phyloP scores from a whole-genome alignment of 2,329 filamentous ascomycete genomes.

The Botrytis porri region DNA sequence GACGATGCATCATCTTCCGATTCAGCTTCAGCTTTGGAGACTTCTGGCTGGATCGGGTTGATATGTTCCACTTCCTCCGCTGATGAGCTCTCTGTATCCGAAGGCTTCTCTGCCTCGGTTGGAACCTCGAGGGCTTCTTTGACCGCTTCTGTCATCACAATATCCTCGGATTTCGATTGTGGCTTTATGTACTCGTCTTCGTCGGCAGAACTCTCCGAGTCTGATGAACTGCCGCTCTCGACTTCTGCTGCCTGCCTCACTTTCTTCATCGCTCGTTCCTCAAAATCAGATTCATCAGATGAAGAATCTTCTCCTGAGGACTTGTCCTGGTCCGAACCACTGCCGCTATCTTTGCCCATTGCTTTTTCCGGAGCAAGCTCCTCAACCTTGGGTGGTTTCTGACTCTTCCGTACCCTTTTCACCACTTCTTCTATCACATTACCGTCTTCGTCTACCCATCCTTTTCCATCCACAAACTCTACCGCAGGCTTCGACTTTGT shows the following conservation, averaged over 20 bases:
- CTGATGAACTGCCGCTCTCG: slow-evolving; percentile 6
- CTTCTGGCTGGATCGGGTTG: background rate
- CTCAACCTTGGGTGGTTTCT: slow-evolving; percentile 4
- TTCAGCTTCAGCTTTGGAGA: slow-evolving; percentile 10
- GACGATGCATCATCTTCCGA: slow-evolving; percentile 6
- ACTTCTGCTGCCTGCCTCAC: slow-evolving; percentile 4
- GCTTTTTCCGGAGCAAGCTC: background rate
- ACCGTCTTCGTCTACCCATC: slow-evolving; percentile 81
- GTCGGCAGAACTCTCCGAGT: slow-evolving; percentile 15
- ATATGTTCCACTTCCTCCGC: background rate
- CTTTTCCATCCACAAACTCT: slow-evolving; percentile 77
- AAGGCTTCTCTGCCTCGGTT: background rate
- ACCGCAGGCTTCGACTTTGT: slow-evolving; percentile 47
- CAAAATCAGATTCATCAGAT: slow-evolving; percentile 13
- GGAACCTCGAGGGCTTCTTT: background rate
- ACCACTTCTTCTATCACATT: slow-evolving; percentile 62
- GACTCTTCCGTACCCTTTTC: slow-evolving; percentile 25
- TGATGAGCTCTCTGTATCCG: background rate
- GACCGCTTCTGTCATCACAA: background rate
- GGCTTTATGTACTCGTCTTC: slow-evolving; percentile 8
- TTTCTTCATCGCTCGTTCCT: slow-evolving; percentile 6
- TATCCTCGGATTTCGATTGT: background rate
- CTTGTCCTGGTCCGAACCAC: slow-evolving; percentile 26
- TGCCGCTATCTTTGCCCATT: background rate
- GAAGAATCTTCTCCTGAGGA: slow-evolving; percentile 32